Percentiles rank a stretch among this genome's conserved stretches.
phyloP scores from a whole-genome alignment of 2,329 filamentous ascomycete genomes.

The Trichoderma sp. region DNA sequence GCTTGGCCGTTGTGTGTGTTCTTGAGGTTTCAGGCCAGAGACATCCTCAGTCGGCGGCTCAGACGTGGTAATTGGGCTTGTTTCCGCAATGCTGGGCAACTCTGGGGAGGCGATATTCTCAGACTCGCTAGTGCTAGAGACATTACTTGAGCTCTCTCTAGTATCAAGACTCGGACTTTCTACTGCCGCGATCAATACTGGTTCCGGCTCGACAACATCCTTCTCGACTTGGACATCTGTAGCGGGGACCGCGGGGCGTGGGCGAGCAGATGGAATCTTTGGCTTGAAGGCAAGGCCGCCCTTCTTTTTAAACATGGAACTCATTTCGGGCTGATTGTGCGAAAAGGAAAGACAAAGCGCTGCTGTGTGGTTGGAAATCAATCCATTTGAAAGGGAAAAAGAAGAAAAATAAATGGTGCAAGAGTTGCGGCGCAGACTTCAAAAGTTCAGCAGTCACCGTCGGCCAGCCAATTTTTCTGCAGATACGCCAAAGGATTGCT shows the following conservation, averaged over 20 bases:
- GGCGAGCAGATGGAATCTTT: constrained; percentile 58
- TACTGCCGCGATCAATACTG: background rate
- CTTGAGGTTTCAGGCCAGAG: background rate
- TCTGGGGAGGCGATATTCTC: background rate
- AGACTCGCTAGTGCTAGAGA: constrained; percentile 3
- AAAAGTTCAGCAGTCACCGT: background rate
- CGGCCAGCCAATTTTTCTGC: constrained; percentile 4
- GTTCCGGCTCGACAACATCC: background rate
- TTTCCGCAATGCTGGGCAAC: background rate
- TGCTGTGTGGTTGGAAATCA: background rate
- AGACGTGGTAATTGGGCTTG: background rate
- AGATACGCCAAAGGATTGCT: constrained; percentile 6
- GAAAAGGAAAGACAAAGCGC: background rate
- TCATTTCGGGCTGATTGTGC: constrained; percentile 45
- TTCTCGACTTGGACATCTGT: constrained; percentile 23
- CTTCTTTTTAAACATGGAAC: constrained; percentile 66
- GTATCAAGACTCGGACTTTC: background rate
- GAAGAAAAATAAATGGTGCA: too few species aligned
- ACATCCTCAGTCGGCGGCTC: background rate
- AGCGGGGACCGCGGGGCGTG: constrained; percentile 43
- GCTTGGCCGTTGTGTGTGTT: background rate
- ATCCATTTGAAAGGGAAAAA: background rate
- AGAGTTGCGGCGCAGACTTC: background rate
- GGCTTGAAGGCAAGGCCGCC: constrained; percentile 64
- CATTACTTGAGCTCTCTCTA: background rate